Percentiles rank a stretch among this genome's conserved stretches.
These are phyloP conservation scores for Clonostachys solani DNA, from an alignment of 2,329 filamentous ascomycete genomes.

Conservation along the genomic window DNA sequence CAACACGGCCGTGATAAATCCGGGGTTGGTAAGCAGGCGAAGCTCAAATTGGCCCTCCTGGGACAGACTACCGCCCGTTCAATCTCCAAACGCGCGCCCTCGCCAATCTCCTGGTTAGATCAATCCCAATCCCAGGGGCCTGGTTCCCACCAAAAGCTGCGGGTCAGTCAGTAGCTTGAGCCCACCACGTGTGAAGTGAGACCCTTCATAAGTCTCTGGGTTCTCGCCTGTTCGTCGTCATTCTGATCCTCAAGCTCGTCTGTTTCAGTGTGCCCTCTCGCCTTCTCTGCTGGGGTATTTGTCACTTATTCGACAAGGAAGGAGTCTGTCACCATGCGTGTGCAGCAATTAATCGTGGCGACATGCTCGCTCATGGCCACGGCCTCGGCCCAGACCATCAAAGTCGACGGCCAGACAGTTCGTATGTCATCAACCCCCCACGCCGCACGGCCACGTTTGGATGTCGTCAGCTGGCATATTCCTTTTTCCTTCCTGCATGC, in stretches of 20 bases:
- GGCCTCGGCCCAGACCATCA: constrained; percentile 16
- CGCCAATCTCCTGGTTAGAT: no score
- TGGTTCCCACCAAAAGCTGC: not conserved
- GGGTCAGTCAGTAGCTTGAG: not conserved
- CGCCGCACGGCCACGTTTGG: not conserved
- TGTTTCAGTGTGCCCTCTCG: not conserved
- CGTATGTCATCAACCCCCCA: constrained; percentile 7
- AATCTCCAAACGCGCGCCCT: no score
- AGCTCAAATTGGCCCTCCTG: no score
- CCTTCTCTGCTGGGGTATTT: constrained; percentile 1
- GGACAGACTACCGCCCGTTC: no score
- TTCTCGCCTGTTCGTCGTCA: not conserved
- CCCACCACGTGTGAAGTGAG: not conserved
- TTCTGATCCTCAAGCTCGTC: not conserved
- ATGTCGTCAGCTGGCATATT: not conserved
- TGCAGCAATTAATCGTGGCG: constrained; percentile 4
- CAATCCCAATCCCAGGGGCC: not conserved
- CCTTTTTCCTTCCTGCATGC: not conserved
- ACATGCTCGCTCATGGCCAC: constrained; percentile 8
- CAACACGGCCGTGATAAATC: no score
- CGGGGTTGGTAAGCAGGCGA: no score
- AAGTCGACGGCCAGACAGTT: constrained; percentile 12
- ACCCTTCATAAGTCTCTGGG: not conserved
- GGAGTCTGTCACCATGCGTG: constrained; percentile 1
- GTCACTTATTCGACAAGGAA: not conserved